Evolutionary conservation across 371 early-diverging fungal genomes (phyloP), one percentile per base, ranked within the genome.

Genomic region (Mucor mucedo): DNA sequence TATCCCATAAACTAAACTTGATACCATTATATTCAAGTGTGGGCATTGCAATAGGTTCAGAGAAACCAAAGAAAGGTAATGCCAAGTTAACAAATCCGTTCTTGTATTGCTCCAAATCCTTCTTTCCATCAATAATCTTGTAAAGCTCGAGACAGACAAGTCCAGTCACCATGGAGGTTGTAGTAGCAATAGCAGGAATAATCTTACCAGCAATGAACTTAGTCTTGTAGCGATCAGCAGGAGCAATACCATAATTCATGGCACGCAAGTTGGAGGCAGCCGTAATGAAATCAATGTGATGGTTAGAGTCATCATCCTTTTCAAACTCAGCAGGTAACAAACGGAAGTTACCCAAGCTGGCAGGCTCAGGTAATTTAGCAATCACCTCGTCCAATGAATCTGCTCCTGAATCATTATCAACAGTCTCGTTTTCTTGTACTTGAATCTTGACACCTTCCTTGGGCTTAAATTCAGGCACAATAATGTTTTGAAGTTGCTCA

Each of bases 141-240:
- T 95, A 96, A 59, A 98, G 81, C 83, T 99, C 99, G 58, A 99
- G 83, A 77, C 98, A 96, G 14, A 98, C 96, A 42, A 99, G 83
- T 44, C 99, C 99, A 38, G 99, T 97, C 6, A 99, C 97, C 69
- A 99, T 84, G 9, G 99, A 94, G 0, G 99, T 99, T 0, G 99
- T 99, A 2, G 99, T 99, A 8, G 99, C 99, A 84, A 99, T 99
- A 45, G 99, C 99, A 29, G 99, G 99, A 68, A 99, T 99, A 68
- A 99, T 99, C 81, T 96, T 96, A 41, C 99, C 99, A 3, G 99
- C 99, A 83, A 99, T 99, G 72, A 96, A 95, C 87, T 99, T 99
- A 68, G 99, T 97, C 78, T 93, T 92, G 79, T 93, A 94, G 56
- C 96, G 92, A 76, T 98, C 95, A 3, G 97, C 94, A 45, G 81